phyloP scores from a whole-genome alignment of 2,329 filamentous ascomycete species.

The Ophiostoma triangulosporum region DNA sequence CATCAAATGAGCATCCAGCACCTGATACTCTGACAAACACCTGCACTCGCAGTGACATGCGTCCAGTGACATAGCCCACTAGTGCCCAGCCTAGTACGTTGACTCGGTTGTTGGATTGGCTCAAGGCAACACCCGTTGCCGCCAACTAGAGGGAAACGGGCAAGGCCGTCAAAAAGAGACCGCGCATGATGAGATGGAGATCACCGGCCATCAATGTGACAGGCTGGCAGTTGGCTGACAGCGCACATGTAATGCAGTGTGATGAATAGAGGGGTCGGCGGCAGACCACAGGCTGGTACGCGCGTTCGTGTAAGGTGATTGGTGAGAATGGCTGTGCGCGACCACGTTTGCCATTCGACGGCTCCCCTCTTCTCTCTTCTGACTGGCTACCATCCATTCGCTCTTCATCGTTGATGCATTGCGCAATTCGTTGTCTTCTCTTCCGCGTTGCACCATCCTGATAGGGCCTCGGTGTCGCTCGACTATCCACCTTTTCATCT shows the following conservation, averaged over 20 bases:
- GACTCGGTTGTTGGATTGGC: not conserved
- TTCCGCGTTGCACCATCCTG: not conserved
- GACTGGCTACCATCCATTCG: not conserved
- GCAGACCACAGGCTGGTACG: not conserved
- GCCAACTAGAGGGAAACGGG: not conserved
- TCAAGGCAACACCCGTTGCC: not conserved
- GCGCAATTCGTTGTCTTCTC: too few species aligned
- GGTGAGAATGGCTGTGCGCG: not conserved
- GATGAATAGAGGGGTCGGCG: not conserved
- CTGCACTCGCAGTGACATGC: too few species aligned
- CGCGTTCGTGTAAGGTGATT: conserved; percentile 1
- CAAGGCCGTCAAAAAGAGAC: not conserved
- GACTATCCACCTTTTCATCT: not conserved
- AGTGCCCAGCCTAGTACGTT: too few species aligned
- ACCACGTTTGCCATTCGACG: not conserved
- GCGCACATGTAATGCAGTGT: too few species aligned
- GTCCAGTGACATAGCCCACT: too few species aligned
- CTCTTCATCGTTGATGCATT: too few species aligned
- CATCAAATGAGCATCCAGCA: too few species aligned
- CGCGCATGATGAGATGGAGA: not conserved
- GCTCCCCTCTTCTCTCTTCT: not conserved
- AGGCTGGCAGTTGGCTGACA: too few species aligned
- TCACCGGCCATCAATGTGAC: not conserved
- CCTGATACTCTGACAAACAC: too few species aligned
- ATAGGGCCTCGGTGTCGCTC: not conserved